Base-by-base conservation (phyloP, 352 stramenopile species). In the Phytophthora niederhauseri region DNA sequence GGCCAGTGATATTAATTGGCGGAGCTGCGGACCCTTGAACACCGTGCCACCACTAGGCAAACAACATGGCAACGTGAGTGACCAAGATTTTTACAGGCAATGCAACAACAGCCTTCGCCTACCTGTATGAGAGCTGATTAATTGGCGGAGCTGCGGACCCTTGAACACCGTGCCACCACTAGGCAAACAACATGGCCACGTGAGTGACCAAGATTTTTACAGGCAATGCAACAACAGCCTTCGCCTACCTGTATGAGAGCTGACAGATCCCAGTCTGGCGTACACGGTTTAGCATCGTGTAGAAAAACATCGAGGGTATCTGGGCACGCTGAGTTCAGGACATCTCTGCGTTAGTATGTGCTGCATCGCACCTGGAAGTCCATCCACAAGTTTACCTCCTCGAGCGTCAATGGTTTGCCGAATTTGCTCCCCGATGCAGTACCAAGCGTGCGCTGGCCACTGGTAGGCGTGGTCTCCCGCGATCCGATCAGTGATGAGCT, bases 271-370 rank as follows among this genome's bases (percentile, higher is more conserved):
- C 86, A 9, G 66, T 83, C 61, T 84, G 75, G 4, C 86, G 86
- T 24, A 90, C 83, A 15, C 82, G 80, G 38, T 89, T 91, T 15
- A 94, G 79, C 30, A 94, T 11, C 20, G 84, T 89, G 60, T 87
- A 94, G 61, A 92, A 94, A 11, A 91, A 64, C 26, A 92, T 74
- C 6, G 80, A 88, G 2, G 86, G 81, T 17, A 94, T 76, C 55
- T 89, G 70, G 0, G 82, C 73, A 36, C 81, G 61, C 85, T 92
- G 41, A 7, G 24, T 36, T 58, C 31, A 61, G 46, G 22, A 52
- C 14, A 24, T 48, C 26, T 19, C 8, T 38, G 45, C 24, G 48
- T 66, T 57, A 71, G 51, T 61, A 30, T 2, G 28, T n/a, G 2
- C 8, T 50, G 46, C 46, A n/a, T 3, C 30, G 15, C 15, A 8